Evolutionary conservation across 345 rosid species (phyloP).

Genomic region (Citrus mangshanensis): DNA sequence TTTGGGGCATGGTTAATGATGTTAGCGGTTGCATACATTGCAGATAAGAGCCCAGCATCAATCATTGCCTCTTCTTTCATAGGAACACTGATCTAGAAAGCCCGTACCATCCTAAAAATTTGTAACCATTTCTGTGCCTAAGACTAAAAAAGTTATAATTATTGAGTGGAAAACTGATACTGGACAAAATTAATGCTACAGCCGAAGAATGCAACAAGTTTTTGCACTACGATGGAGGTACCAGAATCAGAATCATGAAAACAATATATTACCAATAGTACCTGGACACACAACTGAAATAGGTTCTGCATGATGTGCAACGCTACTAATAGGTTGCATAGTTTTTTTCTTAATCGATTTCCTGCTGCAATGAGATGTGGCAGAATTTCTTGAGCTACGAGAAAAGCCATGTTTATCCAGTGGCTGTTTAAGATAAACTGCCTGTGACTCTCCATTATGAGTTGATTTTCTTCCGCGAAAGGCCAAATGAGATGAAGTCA

Average conservation of each 20-base stretch:
- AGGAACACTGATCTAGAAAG: background rate
- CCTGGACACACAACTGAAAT: slow-evolving; percentile 3
- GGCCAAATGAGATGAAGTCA: background rate
- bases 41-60: background rate
- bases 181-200: background rate
- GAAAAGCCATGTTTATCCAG: background rate
- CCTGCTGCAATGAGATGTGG: background rate
- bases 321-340: background rate
- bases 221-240: background rate
- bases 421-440: background rate
- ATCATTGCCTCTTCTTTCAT: background rate
- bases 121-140: background rate
- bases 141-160: background rate
- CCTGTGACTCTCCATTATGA: slow-evolving; percentile 7
- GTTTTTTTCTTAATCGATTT: slow-evolving; percentile 9
- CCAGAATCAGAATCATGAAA: background rate
- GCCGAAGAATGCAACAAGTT: background rate
- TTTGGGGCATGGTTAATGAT: background rate
- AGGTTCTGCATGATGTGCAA: background rate
- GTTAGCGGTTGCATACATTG: background rate
- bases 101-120: background rate
- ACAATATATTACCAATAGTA: background rate
- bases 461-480: background rate
- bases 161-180: background rate
- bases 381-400: background rate